Percentiles rank a stretch among this genome's conserved stretches.
Evolutionary conservation across 1,284 basidiomycete species (phyloP).

Genomic region (Moesziomyces globuligerus): DNA sequence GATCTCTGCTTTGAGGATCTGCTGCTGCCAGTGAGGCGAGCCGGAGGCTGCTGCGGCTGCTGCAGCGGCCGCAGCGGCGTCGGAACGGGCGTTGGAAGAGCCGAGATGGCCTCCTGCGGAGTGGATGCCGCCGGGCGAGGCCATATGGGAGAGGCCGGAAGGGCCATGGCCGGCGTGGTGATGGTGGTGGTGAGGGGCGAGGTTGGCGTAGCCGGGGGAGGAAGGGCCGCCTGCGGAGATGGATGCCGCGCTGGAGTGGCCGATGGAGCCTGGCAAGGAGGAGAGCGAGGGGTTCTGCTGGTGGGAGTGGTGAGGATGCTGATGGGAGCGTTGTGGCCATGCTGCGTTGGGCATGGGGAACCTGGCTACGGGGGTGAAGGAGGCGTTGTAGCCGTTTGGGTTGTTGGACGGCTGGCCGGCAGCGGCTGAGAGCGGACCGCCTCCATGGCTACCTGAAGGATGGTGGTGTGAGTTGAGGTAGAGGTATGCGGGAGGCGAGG

Average conservation of each 20-base stretch:
- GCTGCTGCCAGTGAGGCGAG: slow-evolving; percentile 64
- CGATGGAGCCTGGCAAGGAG: slow-evolving; percentile 56
- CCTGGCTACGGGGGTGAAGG: slow-evolving; percentile 45
- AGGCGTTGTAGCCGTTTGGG: slow-evolving; percentile 34
- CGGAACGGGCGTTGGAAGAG: slow-evolving; percentile 27
- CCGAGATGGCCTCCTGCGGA: slow-evolving; percentile 34
- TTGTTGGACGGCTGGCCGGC: slow-evolving; percentile 26
- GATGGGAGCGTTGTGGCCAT: slow-evolving; percentile 40
- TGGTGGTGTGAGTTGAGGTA: slow-evolving; percentile 57
- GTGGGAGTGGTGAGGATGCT: slow-evolving; percentile 53
- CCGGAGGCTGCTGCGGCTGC: slow-evolving; percentile 37
- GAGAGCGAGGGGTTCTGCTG: slow-evolving; percentile 62
- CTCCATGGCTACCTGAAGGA: slow-evolving; percentile 41
- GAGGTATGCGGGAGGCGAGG: slow-evolving; percentile 61
- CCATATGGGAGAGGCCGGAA: slow-evolving; percentile 51
- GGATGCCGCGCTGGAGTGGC: slow-evolving; percentile 46
- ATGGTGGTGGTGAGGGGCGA: slow-evolving; percentile 52
- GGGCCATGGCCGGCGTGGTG: slow-evolving; percentile 51
- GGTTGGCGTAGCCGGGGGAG: slow-evolving; percentile 51
- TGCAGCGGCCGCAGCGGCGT: slow-evolving; percentile 30
- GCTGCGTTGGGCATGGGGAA: slow-evolving; percentile 45
- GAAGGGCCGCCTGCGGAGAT: slow-evolving; percentile 47
- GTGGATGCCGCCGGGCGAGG: slow-evolving; percentile 50
- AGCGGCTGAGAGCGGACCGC: slow-evolving; percentile 40
- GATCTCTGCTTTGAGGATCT: slow-evolving; percentile 66